These are phyloP conservation scores for Mycena kentingensis DNA, from an alignment of 768 basidiomycete species.

Conservation along the genomic window DNA sequence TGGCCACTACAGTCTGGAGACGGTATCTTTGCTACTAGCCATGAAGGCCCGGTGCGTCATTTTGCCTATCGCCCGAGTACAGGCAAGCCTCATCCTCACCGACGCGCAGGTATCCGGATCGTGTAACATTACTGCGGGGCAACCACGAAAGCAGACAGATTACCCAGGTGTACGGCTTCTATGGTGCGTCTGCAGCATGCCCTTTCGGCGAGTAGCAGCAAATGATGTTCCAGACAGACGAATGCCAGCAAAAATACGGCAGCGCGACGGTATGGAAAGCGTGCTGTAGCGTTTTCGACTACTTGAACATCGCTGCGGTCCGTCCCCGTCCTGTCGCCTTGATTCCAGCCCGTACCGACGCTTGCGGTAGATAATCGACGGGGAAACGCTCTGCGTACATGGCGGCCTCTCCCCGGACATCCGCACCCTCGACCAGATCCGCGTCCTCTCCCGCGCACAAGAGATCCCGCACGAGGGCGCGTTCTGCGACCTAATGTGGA, in stretches of 20 bases:
- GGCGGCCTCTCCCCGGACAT: constrained; percentile 97
- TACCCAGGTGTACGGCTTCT: constrained; percentile 98
- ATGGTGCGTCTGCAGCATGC: constrained; percentile 56
- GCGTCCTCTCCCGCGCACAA: constrained; percentile 90
- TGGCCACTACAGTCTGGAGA: constrained; percentile 95
- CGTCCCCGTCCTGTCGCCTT: constrained; percentile 27
- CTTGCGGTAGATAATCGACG: constrained; percentile 98
- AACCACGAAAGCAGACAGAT: constrained; percentile 98
- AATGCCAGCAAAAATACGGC: constrained; percentile 98
- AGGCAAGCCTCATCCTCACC: constrained; percentile 1
- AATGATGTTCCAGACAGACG: constrained; percentile 53
- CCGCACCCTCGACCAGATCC: constrained; percentile 90
- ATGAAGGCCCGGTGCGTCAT: constrained; percentile 78
- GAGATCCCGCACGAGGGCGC: constrained; percentile 99
- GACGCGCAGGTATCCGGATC: constrained; percentile 79
- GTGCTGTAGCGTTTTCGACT: constrained; percentile 96
- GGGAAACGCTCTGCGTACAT: constrained; percentile 89
- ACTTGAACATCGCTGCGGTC: constrained; percentile 91
- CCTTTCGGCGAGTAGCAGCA: background rate
- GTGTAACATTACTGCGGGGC: constrained; percentile 86
- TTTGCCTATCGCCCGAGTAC: background rate
- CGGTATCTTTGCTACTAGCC: constrained; percentile 84
- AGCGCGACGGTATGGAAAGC: constrained; percentile 95
- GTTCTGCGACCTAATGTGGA: constrained; percentile 99
- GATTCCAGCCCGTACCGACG: too few species aligned